These are phyloP conservation scores for Coemansia sp. DNA, from an alignment of 192 early-diverging fungal genomes.

Conservation along the genomic window DNA sequence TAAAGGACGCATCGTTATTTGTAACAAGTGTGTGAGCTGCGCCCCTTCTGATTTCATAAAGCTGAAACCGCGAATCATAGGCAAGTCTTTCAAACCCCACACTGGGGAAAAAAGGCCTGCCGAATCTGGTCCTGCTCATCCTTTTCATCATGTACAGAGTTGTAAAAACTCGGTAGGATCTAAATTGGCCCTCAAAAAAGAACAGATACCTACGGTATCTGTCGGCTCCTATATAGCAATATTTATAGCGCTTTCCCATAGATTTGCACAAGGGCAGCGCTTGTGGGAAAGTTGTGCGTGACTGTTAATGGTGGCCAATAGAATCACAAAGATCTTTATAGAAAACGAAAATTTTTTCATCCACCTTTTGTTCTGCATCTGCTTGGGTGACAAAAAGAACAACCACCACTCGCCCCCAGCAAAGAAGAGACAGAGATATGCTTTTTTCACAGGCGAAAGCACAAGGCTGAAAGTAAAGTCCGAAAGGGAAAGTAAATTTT, in stretches of 20 bases:
- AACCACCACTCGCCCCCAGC: neutral
- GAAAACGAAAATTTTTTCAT: neutral
- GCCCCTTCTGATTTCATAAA: constrained; percentile 17
- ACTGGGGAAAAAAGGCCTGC: neutral
- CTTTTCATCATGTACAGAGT: constrained; percentile 38
- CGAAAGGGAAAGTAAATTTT: too few species aligned
- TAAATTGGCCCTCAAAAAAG: neutral
- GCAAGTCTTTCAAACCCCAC: neutral
- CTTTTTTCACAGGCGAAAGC: too few species aligned
- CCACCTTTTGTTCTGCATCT: too few species aligned
- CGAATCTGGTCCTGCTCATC: constrained; percentile 29
- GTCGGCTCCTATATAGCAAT: too few species aligned
- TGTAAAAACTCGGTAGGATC: constrained; percentile 48
- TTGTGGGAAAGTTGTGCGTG: neutral
- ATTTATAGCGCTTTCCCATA: neutral
- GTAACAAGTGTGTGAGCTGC: constrained; percentile 44
- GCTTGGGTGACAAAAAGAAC: too few species aligned
- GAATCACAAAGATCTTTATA: neutral
- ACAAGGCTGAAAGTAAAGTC: too few species aligned
- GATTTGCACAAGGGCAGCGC: neutral
- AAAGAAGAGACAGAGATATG: neutral
- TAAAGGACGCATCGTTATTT: constrained; percentile 27
- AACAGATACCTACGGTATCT: neutral
- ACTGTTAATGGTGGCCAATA: neutral
- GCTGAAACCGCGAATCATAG: constrained; percentile 14